phyloP scores from a whole-genome alignment of 129 eudicot species.

The Arctium lappa region DNA sequence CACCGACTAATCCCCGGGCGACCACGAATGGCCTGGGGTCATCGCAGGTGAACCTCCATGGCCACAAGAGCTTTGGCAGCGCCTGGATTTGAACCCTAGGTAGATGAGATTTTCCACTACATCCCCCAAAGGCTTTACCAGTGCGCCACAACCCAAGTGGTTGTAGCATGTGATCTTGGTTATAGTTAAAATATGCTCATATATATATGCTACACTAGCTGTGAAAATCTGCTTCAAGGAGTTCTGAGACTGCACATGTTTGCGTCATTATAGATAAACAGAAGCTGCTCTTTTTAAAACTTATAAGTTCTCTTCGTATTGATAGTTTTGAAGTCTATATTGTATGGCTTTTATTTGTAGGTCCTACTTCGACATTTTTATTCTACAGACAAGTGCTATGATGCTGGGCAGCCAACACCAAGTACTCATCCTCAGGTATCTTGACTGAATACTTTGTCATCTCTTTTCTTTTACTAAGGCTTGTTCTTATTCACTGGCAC shows the following conservation, averaged over 20 bases:
- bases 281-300: constrained; percentile 2
- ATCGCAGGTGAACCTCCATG: too few relatives aligned
- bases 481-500: neutral
- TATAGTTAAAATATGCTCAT: neutral
- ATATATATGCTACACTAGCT: neutral
- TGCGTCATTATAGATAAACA: neutral
- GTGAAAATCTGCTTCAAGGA: neutral
- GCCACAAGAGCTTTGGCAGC: too few relatives aligned
- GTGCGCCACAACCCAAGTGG: too few relatives aligned
- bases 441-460: neutral
- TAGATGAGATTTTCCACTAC: too few relatives aligned
- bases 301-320: neutral
- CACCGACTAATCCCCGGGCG: too few relatives aligned
- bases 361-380: constrained; percentile 29
- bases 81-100: too few relatives aligned
- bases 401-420: constrained; percentile 88
- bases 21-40: too few relatives aligned
- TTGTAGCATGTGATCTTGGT: neutral
- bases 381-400: constrained; percentile 39
- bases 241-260: neutral
- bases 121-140: too few relatives aligned
- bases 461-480: neutral
- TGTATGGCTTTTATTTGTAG: constrained; percentile 5
- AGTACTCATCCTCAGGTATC: constrained; percentile 76
- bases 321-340: neutral